Base-by-base conservation (phyloP, 2,329 filamentous ascomycete genomes). In the Colletotrichum neosansevieriae region DNA sequence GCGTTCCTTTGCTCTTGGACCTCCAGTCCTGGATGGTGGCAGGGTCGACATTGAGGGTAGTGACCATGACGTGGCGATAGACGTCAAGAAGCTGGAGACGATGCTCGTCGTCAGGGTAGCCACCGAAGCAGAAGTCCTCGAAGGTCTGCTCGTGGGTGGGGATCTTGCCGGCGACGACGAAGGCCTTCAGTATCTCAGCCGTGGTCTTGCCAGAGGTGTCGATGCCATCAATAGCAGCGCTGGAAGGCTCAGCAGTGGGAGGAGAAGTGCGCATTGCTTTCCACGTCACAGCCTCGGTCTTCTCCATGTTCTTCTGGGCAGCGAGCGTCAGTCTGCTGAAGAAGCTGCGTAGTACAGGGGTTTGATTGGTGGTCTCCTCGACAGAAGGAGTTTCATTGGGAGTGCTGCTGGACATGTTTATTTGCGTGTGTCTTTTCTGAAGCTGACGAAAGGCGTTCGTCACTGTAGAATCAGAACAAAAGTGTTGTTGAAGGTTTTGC, bases 81-180 rank as follows among this genome's bases (percentile, higher is more conserved):
- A 63, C 29, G 2, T 17, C 15, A 2, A 65, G 38, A 19, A 66
- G 63, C 17, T 29, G 15, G 21, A 32, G 5, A 2, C 32, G 1
- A 44, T 47, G 56, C 13, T 53, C 24, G 10, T 4, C 6, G 11
- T 34, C 19, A 19, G 34, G 13, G 29, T 36, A 53, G 47, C 47
- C 56, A 29, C 60, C 38, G 47, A 65, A 65, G 38, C 56, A 45
- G 15, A 65, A 65, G 40, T 60, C 47, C 36, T 51, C 2, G 11
- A 49, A 13, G 7, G 57, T 54, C 49, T 61, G 47, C 5, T 29
- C 29, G 29, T 63, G 21, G 19, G 19, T 12, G 6, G 51, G 51
- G n/a, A 63, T 12, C 29, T 45, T 63, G 19, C 17, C 42, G 19
- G 17, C 11, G 17, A 17, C 29, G 40, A 63, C 2, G 34, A 9